These are phyloP conservation scores for Ogataea pignaliae DNA, from an alignment of 805 yeast genomes.

Conservation along the genomic window DNA sequence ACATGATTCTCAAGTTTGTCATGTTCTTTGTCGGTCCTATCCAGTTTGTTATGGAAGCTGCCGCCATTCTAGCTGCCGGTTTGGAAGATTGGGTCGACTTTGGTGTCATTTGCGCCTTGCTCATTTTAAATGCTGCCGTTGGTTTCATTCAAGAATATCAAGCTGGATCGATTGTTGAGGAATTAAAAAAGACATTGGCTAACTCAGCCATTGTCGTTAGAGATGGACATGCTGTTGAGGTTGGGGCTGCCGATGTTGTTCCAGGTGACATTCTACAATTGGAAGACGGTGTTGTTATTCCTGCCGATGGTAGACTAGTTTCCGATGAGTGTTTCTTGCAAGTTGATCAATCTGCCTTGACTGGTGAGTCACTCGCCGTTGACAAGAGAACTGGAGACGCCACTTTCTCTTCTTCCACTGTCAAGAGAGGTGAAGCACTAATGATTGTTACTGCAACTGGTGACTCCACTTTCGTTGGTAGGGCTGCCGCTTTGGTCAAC, in stretches of 20 bases:
- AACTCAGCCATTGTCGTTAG: slow-evolving; percentile 83
- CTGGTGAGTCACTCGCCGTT: slow-evolving; percentile 96
- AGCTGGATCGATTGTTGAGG: slow-evolving; percentile 97
- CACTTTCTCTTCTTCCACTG: slow-evolving; percentile 88
- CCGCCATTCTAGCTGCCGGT: slow-evolving; percentile 94
- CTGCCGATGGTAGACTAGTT: slow-evolving; percentile 89
- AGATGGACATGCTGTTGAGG: slow-evolving; percentile 71
- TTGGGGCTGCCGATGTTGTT: slow-evolving; percentile 80
- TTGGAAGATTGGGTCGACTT: slow-evolving; percentile 97
- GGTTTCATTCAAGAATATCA: slow-evolving; percentile 97
- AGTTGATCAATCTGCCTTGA: slow-evolving; percentile 93
- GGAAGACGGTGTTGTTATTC: slow-evolving; percentile 90
- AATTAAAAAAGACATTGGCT: slow-evolving; percentile 91
- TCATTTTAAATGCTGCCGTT: slow-evolving; percentile 82
- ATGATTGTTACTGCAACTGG: slow-evolving; percentile 94
- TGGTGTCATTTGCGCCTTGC: slow-evolving; percentile 91
- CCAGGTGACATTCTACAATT: slow-evolving; percentile 93
- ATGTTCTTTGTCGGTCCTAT: slow-evolving; percentile 93
- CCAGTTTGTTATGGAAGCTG: slow-evolving; percentile 97
- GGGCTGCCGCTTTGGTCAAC: slow-evolving; percentile 96
- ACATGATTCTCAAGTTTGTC: slow-evolving; percentile 70
- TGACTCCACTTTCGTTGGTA: slow-evolving; percentile 92
- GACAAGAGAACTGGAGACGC: slow-evolving; percentile 88
- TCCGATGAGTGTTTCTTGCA: slow-evolving; percentile 83
- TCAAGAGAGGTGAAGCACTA: slow-evolving; percentile 92